A percentile compares a stretch with the other conserved stretches of the same genome.
These are phyloP conservation scores for Malus hybrid DNA, from an alignment of 331 rosid genomes.

Conservation along the genomic window DNA sequence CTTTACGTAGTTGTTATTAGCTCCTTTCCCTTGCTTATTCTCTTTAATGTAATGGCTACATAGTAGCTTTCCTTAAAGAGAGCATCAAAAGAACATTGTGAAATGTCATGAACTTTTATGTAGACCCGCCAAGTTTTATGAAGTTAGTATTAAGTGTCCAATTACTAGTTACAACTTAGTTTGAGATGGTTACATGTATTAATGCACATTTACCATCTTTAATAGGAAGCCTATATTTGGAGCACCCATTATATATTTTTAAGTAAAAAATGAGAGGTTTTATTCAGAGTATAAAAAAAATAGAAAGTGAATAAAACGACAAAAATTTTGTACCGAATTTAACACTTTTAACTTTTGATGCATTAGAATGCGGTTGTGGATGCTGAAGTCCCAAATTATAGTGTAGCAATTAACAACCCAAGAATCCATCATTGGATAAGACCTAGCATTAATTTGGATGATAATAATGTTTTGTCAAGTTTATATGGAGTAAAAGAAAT, in stretches of 20 bases:
- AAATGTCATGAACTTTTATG: too few species aligned
- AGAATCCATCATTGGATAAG: not conserved
- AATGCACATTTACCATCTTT: not conserved
- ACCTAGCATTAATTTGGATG: not conserved
- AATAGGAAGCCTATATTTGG: too few species aligned
- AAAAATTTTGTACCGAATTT: not conserved
- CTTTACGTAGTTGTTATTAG: too few species aligned
- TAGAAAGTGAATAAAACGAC: too few species aligned
- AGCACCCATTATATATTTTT: not conserved
- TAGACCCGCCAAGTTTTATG: too few species aligned
- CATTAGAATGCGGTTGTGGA: not conserved
- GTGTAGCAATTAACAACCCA: not conserved
- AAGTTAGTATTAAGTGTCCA: too few species aligned
- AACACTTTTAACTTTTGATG: not conserved
- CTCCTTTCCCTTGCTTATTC: too few species aligned
- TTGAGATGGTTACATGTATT: too few species aligned
- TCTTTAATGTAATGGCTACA: too few species aligned
- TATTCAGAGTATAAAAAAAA: not conserved
- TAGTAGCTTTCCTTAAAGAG: not conserved
- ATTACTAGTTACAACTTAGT: too few species aligned
- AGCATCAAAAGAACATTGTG: too few species aligned
- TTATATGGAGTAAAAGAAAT: not conserved
- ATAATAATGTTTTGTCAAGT: not conserved
- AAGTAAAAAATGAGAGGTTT: not conserved
- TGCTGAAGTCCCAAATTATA: not conserved